A percentile compares a stretch with the other conserved stretches of the same genome.
These are phyloP conservation scores for Schizopora paradoxa DNA, from an alignment of 1,284 basidiomycete genomes.

Conservation along the genomic window DNA sequence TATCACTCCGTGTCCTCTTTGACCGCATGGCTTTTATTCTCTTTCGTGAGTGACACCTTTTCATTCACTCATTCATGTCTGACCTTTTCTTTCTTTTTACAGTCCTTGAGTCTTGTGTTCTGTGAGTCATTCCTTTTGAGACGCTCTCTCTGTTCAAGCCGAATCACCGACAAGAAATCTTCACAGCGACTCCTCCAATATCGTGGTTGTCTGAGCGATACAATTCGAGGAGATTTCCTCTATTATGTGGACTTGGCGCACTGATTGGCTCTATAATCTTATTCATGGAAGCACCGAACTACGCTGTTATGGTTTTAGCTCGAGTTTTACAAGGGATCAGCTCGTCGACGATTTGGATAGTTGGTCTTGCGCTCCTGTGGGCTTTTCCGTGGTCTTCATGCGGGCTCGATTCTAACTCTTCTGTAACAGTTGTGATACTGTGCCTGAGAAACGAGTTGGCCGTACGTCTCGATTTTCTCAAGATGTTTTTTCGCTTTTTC, in stretches of 20 bases:
- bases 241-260: constrained; percentile 52
- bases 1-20: constrained; percentile 49
- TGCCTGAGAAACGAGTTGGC: constrained; percentile 52
- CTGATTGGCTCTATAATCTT: constrained; percentile 59
- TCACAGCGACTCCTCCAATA: constrained; percentile 61
- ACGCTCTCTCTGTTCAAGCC: too few species aligned
- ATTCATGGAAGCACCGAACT: constrained; percentile 72
- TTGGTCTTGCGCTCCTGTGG: constrained; percentile 68
- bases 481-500: not conserved
- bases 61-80: not conserved
- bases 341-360: constrained; percentile 72
- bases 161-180: not conserved
- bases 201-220: constrained; percentile 64
- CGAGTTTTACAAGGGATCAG: constrained; percentile 69
- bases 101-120: constrained; percentile 41
- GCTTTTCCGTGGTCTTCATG: constrained; percentile 20
- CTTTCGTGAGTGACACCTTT: constrained; percentile 38
- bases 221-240: constrained; percentile 48
- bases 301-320: constrained; percentile 66
- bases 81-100: constrained; percentile 5
- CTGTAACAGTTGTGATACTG: constrained; percentile 56
- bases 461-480: constrained; percentile 37
- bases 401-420: constrained; percentile 11
- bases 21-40: constrained; percentile 64
- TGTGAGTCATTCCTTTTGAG: too few species aligned